Base-by-base conservation (phyloP, 768 basidiomycete species). In the Trametes meyenii region DNA sequence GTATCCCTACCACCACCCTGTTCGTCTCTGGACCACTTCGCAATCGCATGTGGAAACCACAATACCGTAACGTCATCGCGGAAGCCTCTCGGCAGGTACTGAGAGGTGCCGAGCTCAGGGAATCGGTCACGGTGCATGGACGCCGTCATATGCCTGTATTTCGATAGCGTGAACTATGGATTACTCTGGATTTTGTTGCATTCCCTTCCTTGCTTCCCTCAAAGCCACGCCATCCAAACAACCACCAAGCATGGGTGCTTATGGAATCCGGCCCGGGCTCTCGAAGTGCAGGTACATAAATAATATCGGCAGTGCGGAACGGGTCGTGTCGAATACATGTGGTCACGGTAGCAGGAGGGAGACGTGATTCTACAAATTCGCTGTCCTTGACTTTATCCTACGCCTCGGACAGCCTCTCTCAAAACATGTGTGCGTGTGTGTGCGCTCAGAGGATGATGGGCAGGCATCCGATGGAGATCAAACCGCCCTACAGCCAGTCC, bases 391-490 rank as follows among this genome's bases (percentile, higher is more conserved):
- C 54, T 36, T 23, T 33, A 26, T 50, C 16, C 56, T 50, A 29
- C 26, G 19, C 48, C 12, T 48, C 13, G 26, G 5, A 2, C 19
- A 12, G 46, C 26, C 2, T 21, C 21, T 40, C 51, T 5, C 21
- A 12, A 16, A n/a, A 14, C 16, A 17, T 8, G 4, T 38, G 50
- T 19, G 12, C 39, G 19, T 14, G 38, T 21, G 17, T n/a, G n/a
- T n/a, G n/a, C n/a, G n/a, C n/a, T 58, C 26, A 58, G n/a, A 58
- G 56, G 56, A 38, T 60, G 19, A 69, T 36, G 26, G 66, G 66
- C 45, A 65, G n/a, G 36, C 68, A 66, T 55, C 66, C 66, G 50
- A 69, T 63, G 46, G 68, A 69, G 56, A 69, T 61, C 43, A 69
- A 59, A n/a, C 58, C 44, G 21, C 60, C 62, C 64, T 67, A 35